Base-by-base conservation (phyloP, 192 early-diverging fungal species). In the Rhizophagus prolifer region DNA sequence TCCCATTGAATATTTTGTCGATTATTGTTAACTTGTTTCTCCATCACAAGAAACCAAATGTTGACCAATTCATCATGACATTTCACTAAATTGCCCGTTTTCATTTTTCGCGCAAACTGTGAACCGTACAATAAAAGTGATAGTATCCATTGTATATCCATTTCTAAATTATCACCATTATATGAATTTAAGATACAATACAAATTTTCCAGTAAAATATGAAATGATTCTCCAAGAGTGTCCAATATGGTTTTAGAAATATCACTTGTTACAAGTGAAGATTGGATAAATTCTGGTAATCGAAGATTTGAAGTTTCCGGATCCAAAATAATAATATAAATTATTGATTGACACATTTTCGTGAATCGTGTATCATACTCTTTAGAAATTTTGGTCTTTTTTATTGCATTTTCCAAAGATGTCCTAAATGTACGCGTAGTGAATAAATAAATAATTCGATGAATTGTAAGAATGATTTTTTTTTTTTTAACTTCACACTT, bases 41-140 rank as follows among this genome's bases (percentile, higher is more conserved):
- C n/a, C 23, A 72, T 72, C 2, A 54, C 6, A 25, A 16, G 8
- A 14, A 72, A 72, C 70, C 70, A 72, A 4, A 31, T 50, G 13
- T 16, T 26, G 21, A 72, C 46, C 26, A 72, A 47, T 28, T 72
- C 46, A 72, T 72, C 44, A 54, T 26, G 16, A 58, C 70, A 72
- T 58, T 8, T 16, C 10, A 31, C 44, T 23, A 72, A 13, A 30
- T 72, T 30, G 1, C 44, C 41, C 14, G 26, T 14, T 6, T 47
- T 25, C 14, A 14, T 26, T 7, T 47, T 72, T 36, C 13, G 44
- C 4, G 44, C 9, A 46, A 30, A 16, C 9, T 47, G 13, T 13
- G 70, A 47, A 9, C 26, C 23, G 8, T 54, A 47, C 58, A 72
- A 34, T 72, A 72, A 72, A 12, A 67, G 19, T 38, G n/a, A 10